Evolutionary conservation across 805 yeast species (phyloP), one percentile per base, ranked within the genome.

Genomic region (Helenozyma rhizophorensis): DNA sequence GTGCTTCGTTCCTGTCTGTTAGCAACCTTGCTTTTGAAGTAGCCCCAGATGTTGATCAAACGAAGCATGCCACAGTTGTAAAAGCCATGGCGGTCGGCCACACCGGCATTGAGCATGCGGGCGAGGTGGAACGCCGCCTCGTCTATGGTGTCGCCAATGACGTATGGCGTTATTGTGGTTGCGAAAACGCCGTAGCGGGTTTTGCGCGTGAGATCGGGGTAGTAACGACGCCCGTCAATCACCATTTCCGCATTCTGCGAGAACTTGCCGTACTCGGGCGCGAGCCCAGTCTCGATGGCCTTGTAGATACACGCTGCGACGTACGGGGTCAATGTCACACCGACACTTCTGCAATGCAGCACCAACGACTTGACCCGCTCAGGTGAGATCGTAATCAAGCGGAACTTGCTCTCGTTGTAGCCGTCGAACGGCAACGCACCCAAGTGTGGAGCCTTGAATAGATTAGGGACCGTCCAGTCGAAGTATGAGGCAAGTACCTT

Each of bases 151-250:
- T 14, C 14, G 4, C 32, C 31, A 3, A n/a, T 4, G 4, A 39
- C 24, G 14, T 21, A 8, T 9, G 33, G 15, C 3, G 26, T 14
- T 14, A 28, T 29, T 1, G 28, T 24, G 7, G 45, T 15, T 9
- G 42, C 27, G 25, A 30, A 42, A 5, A 42, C 31, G 6, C 47
- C 47, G 23, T 37, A 44, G 9, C 39, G 34, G 2, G 33, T 28
- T 17, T 34, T 23, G 10, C 30, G 5, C 8, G 24, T 23, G 12
- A 14, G 22, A 6, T 32, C 33, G 6, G 48, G 48, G 14, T 22
- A 37, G 15, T 21, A 42, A 10, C 44, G 23, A 8, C 48, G 37
- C 17, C 48, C 48, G 14, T 39, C 32, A 6, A 44, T 28, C 15
- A 27, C 25, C 23, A 34, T 25, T 17, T 24, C 37, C 16, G 25